Evolutionary conservation across 2,329 filamentous ascomycete species (phyloP).

Genomic region (Epichloe uncinata): DNA sequence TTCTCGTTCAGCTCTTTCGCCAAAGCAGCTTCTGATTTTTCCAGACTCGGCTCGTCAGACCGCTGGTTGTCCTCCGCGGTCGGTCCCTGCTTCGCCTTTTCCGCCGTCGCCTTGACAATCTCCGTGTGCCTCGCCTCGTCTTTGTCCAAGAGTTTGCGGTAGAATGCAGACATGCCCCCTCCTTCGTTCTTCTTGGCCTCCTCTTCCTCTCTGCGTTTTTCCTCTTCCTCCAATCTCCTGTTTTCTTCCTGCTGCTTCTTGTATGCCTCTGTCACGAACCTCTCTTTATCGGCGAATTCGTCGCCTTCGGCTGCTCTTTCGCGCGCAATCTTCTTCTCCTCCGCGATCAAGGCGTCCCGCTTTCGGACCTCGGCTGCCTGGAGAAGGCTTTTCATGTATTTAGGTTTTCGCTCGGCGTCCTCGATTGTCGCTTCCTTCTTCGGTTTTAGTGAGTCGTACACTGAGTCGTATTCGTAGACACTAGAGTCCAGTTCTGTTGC

Average conservation of each 20-base stretch:
- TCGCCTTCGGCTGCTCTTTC: conserved; percentile 73
- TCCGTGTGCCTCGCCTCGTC: conserved; percentile 58
- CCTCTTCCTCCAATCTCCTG: conserved; percentile 54
- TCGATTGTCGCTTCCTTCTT: conserved; percentile 44
- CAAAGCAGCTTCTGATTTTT: conserved; percentile 48
- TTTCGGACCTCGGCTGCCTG: conserved; percentile 64
- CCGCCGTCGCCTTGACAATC: conserved; percentile 53
- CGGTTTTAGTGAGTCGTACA: conserved; percentile 64
- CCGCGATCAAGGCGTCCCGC: conserved; percentile 62
- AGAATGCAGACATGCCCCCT: conserved; percentile 67
- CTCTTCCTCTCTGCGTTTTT: conserved; percentile 50
- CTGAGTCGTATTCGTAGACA: conserved; percentile 76
- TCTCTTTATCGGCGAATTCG: conserved; percentile 70
- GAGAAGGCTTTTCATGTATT: conserved; percentile 65
- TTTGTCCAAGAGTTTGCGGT: conserved; percentile 58
- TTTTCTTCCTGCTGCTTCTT: conserved; percentile 71
- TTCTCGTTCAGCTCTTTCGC: conserved; percentile 53
- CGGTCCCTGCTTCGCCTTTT: conserved; percentile 30
- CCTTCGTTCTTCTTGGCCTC: conserved; percentile 48
- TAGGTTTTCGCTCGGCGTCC: conserved; percentile 49
- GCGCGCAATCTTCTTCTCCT: conserved; percentile 66
- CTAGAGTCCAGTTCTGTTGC: conserved; percentile 56
- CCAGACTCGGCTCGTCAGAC: conserved; percentile 30
- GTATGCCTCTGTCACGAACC: conserved; percentile 75
- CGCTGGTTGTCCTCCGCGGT: conserved; percentile 11